Conservation (phyloP, 768 basidiomycete genomes). For the Brasilioporus rufonigricans region DNA sequence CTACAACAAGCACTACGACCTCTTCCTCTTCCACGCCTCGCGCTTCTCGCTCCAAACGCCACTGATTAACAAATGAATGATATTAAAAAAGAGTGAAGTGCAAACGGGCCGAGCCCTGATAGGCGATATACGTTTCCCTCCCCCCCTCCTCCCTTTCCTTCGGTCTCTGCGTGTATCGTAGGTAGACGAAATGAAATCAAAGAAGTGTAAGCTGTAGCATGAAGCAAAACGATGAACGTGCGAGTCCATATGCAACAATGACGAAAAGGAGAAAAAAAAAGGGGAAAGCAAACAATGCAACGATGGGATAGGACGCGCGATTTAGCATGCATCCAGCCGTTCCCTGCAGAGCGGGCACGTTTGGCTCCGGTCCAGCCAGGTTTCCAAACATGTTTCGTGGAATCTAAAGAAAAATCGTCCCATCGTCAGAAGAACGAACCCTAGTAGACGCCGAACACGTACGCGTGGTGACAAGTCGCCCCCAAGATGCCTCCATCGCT, state of each 20-base stretch:
- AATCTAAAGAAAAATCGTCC: slow-evolving; percentile 33
- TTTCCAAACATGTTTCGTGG: slow-evolving; percentile 61
- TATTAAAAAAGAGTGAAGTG: slow-evolving; percentile 29
- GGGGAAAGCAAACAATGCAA: background rate
- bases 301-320: background rate
- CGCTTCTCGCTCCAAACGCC: slow-evolving; percentile 3
- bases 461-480: slow-evolving; percentile 59
- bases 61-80: slow-evolving; percentile 23
- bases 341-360: slow-evolving; percentile 68
- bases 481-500: slow-evolving; percentile 56
- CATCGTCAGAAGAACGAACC: background rate
- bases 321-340: slow-evolving; percentile 34
- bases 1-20: background rate
- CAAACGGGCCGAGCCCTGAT: slow-evolving; percentile 3
- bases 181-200: slow-evolving; percentile 1
- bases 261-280: background rate
- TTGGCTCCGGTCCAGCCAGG: slow-evolving; percentile 58
- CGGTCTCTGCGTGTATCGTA: background rate
- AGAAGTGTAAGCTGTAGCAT: slow-evolving; percentile 14
- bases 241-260: slow-evolving; percentile 15
- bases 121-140: slow-evolving; percentile 8
- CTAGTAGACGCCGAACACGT: slow-evolving; percentile 14
- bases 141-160: background rate
- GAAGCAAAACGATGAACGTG: slow-evolving; percentile 4
- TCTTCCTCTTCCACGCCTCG: background rate